Conservation (phyloP, 257 asterid genomes). For the Craterostigma plantagineum region DNA sequence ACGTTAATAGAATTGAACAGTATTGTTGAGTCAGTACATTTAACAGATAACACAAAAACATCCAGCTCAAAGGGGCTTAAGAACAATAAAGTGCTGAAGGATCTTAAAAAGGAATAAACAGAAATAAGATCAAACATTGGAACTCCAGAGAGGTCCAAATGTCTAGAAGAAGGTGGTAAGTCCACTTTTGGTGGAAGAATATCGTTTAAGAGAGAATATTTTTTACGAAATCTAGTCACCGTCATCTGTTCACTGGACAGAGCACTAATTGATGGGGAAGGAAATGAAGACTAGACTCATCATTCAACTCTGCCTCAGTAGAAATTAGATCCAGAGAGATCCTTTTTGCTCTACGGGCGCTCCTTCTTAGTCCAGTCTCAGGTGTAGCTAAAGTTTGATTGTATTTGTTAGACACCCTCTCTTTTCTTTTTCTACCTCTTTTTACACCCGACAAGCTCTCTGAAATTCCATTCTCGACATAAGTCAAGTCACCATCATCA, state of each 20-base stretch:
- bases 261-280: constrained; percentile 51
- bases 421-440: constrained; percentile 47
- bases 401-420: constrained; percentile 13
- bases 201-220: constrained; percentile 12
- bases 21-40: constrained; percentile 36
- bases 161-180: constrained; percentile 56
- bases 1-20: constrained; percentile 74
- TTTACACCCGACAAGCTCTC: constrained; percentile 21
- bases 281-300: constrained; percentile 16
- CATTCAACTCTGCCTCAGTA: constrained; percentile 17
- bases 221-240: constrained; percentile 13
- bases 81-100: constrained; percentile 68
- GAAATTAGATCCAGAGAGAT: constrained; percentile 22
- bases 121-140: constrained; percentile 52
- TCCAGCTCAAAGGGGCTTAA: constrained; percentile 83
- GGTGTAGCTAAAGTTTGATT: constrained; percentile 16
- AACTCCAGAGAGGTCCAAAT: constrained; percentile 40
- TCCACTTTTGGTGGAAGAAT: constrained; percentile 45
- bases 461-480: constrained; percentile 15
- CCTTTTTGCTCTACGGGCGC: constrained; percentile 62
- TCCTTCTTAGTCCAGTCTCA: constrained; percentile 68
- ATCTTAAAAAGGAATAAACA: constrained; percentile 80
- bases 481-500: constrained; percentile 10
- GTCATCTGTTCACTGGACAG: constrained; percentile 31
- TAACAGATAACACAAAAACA: constrained; percentile 55